A percentile compares a stretch with the other conserved stretches of the same genome.
Evolutionary conservation across 1,284 basidiomycete species (phyloP).

Genomic region (Vanrija sp.): DNA sequence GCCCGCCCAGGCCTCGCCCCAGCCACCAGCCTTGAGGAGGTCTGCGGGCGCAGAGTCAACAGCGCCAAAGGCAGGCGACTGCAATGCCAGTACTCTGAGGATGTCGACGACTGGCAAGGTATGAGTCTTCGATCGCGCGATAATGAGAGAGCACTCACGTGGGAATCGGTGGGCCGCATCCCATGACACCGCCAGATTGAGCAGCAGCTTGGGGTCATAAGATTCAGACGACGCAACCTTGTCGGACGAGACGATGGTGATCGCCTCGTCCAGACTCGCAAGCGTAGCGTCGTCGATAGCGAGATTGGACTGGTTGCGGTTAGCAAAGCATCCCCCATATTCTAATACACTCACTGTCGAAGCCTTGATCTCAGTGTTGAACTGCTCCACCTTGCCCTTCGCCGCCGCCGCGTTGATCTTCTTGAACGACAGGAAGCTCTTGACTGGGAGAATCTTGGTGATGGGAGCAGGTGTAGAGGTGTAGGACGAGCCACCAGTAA

Average conservation of each 20-base stretch:
- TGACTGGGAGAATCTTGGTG: constrained; percentile 53
- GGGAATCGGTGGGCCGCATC: constrained; percentile 76
- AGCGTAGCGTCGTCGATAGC: constrained; percentile 61
- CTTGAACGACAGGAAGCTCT: constrained; percentile 66
- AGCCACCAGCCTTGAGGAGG: constrained; percentile 67
- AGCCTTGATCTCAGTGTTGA: constrained; percentile 64
- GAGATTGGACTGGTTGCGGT: constrained; percentile 58
- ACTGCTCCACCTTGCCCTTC: constrained; percentile 74
- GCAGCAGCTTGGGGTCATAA: constrained; percentile 61
- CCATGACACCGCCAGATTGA: constrained; percentile 72
- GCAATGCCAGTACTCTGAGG: constrained; percentile 68
- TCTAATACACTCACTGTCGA: constrained; percentile 23
- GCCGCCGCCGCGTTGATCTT: constrained; percentile 85
- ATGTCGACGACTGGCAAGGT: constrained; percentile 72
- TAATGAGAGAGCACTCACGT: constrained; percentile 51
- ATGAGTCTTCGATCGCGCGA: not conserved
- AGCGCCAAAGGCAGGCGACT: constrained; percentile 54
- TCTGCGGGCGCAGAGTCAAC: constrained; percentile 54
- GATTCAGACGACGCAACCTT: constrained; percentile 24
- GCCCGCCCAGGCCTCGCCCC: constrained; percentile 56
- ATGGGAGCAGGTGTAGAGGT: constrained; percentile 29
- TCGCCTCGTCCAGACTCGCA: constrained; percentile 7
- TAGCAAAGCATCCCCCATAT: not conserved
- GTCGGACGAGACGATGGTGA: constrained; percentile 10
- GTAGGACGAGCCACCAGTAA: constrained; percentile 28